Conservation (phyloP, 2,329 filamentous ascomycete genomes). For the Colletotrichum sp. region DNA sequence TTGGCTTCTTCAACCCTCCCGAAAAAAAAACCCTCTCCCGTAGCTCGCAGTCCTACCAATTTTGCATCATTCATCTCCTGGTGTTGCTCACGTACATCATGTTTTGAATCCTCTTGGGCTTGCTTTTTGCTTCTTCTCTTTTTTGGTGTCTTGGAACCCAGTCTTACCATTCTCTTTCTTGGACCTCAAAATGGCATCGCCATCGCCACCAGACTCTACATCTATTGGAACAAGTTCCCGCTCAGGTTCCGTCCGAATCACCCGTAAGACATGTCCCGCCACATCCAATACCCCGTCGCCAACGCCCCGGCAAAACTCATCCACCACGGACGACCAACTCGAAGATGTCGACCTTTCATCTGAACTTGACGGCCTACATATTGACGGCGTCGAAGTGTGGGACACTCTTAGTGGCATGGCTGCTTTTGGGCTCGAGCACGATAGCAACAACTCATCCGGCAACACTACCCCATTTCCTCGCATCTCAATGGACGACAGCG, state of each 20-base stretch:
- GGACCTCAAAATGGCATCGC: slow-evolving; percentile 37
- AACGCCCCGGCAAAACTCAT: slow-evolving; percentile 10
- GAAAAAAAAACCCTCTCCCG: background rate
- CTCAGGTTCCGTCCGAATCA: slow-evolving; percentile 41
- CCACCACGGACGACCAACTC: slow-evolving; percentile 29
- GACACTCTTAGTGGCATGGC: slow-evolving; percentile 46
- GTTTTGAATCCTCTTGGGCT: slow-evolving; percentile 38
- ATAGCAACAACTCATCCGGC: slow-evolving; percentile 25
- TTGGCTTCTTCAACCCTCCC: slow-evolving; percentile 6
- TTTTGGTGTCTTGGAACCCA: slow-evolving; percentile 51
- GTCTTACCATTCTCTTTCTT: slow-evolving; percentile 35
- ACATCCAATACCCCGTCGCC: slow-evolving; percentile 33
- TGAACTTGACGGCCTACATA: slow-evolving; percentile 24
- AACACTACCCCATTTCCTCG: background rate
- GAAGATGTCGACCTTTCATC: slow-evolving; percentile 37
- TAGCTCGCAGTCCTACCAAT: background rate
- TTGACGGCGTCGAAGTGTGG: slow-evolving; percentile 36
- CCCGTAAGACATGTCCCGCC: slow-evolving; percentile 42
- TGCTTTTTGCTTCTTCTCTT: slow-evolving; percentile 34
- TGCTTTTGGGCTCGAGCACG: slow-evolving; percentile 41
- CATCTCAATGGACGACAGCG: slow-evolving; percentile 28
- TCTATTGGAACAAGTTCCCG: slow-evolving; percentile 36
- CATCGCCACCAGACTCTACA: slow-evolving; percentile 31
- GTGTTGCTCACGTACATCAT: slow-evolving; percentile 37
- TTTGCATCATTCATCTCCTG: slow-evolving; percentile 21